Evolutionary conservation across 768 basidiomycete genomes (phyloP).

Genomic region (Collybia mongolica): DNA sequence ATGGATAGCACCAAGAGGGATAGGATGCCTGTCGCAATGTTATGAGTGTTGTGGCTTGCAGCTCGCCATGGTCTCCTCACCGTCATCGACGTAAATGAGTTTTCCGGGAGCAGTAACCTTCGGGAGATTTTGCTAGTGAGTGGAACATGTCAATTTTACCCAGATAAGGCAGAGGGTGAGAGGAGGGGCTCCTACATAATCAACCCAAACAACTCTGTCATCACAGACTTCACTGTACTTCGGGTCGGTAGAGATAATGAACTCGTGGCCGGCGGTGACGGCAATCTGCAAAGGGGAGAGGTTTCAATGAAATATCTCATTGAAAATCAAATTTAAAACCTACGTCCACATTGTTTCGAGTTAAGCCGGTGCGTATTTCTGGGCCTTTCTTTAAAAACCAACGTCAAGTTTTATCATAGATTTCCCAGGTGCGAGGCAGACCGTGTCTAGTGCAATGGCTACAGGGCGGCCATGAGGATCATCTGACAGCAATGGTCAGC

Average conservation of each 20-base stretch:
- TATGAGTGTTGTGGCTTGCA: not conserved
- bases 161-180: not conserved
- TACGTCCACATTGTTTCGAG: slow-evolving; percentile 84
- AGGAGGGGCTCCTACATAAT: slow-evolving; percentile 69
- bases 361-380: slow-evolving; percentile 96
- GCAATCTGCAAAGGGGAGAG: slow-evolving; percentile 52
- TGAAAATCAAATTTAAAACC: slow-evolving; percentile 25
- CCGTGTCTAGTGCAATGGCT: slow-evolving; percentile 97
- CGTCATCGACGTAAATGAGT: slow-evolving; percentile 97
- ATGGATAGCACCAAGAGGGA: slow-evolving; percentile 91
- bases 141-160: not conserved
- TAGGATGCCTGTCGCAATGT: slow-evolving; percentile 63
- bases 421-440: slow-evolving; percentile 34
- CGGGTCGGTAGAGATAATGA: slow-evolving; percentile 83
- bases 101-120: slow-evolving; percentile 98
- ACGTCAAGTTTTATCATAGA: slow-evolving; percentile 7
- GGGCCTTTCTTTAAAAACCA: slow-evolving; percentile 82
- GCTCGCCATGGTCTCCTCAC: slow-evolving; percentile 32
- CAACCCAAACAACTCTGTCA: slow-evolving; percentile 85
- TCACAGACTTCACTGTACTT: slow-evolving; percentile 79
- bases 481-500: slow-evolving; percentile 31
- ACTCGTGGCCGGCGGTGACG: slow-evolving; percentile 90
- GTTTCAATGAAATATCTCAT: not conserved
- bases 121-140: slow-evolving; percentile 75
- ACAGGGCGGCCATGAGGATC: slow-evolving; percentile 84